These are phyloP conservation scores for Nemania sp. DNA, from an alignment of 2,329 filamentous ascomycete genomes.

Conservation along the genomic window DNA sequence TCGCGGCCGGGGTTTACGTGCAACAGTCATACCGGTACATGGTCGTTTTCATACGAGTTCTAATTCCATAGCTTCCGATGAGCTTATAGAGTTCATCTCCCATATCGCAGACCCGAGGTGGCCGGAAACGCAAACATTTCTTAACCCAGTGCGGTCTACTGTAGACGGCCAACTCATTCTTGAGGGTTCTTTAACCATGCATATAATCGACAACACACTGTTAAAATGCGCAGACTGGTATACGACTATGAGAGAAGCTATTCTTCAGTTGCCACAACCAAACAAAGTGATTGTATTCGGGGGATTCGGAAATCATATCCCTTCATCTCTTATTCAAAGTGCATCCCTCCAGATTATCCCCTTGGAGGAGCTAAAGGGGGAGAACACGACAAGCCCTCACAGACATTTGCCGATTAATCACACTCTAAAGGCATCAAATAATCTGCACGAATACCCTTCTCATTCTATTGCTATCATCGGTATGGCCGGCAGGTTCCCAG, in stretches of 20 bases:
- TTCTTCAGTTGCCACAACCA: not conserved
- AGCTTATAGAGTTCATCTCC: conserved; percentile 9
- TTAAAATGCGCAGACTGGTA: conserved; percentile 22
- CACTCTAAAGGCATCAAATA: not conserved
- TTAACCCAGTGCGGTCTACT: conserved; percentile 22
- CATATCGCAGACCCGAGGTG: not conserved
- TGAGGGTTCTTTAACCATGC: not conserved
- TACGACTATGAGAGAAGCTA: conserved; percentile 6
- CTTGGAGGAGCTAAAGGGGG: not conserved
- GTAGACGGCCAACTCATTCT: conserved; percentile 15
- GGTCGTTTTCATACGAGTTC: conserved; percentile 35
- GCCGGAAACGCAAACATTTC: not conserved
- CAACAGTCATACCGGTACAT: conserved; percentile 23
- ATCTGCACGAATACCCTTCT: conserved; percentile 28
- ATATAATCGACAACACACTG: conserved; percentile 15
- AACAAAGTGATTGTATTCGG: conserved; percentile 7
- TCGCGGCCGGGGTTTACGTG: conserved; percentile 13
- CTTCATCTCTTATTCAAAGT: conserved; percentile 9
- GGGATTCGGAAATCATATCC: conserved; percentile 27
- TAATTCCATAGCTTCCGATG: conserved; percentile 9
- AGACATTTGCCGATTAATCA: not conserved
- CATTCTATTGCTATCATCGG: conserved; percentile 52
- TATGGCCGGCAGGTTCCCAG: conserved; percentile 51
- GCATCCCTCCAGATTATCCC: conserved; percentile 6
- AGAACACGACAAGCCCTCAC: not conserved